Base-by-base conservation (phyloP, 805 yeast genomes). In the Alloascoidea africana region DNA sequence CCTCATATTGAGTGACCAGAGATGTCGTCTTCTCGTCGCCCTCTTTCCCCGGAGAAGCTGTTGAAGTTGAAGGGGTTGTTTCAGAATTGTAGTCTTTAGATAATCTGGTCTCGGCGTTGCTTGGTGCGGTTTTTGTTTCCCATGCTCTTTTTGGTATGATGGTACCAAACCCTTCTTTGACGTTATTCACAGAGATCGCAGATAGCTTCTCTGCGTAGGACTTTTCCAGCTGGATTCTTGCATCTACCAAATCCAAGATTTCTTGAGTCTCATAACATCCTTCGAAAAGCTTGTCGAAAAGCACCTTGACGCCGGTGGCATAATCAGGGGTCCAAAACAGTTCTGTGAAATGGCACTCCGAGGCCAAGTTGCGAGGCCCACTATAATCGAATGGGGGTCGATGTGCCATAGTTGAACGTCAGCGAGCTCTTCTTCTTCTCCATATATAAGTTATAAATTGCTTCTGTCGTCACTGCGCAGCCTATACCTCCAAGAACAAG, bases 131-230 rank as follows among this genome's bases (percentile, higher is more conserved):
- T n/a, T n/a, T n/a, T n/a, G n/a, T n/a, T n/a, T n/a, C n/a, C 30
- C 30, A 23, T 23, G n/a, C 30, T 8, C n/a, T n/a, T 8, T 23
- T 23, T 23, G 30, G 13, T n/a, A 8, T 23, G 30, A 23, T 23
- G n/a, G 30, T n/a, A 23, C 30, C 30, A 23, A 23, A 23, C 30
- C 30, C 30, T 23, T 23, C 30, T n/a, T 23, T 23, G 30, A n/a
- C 30, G 30, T 23, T 23, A 23, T 8, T 23, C 8, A n/a, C 8
- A 8, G 30, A n/a, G 8, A 23, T 8, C 8, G n/a, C 30, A 23
- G 30, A 8, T 23, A 23, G 30, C n/a, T 23, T 23, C 13, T n/a
- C n/a, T 23, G 30, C 30, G n/a, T 23, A 23, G 8, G n/a, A 8
- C n/a, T 23, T n/a, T 23, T 23, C 30, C n/a, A 23, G n/a, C n/a